Evolutionary conservation across 2,329 filamentous ascomycete species (phyloP).

Genomic region (Phoma herbarum): DNA sequence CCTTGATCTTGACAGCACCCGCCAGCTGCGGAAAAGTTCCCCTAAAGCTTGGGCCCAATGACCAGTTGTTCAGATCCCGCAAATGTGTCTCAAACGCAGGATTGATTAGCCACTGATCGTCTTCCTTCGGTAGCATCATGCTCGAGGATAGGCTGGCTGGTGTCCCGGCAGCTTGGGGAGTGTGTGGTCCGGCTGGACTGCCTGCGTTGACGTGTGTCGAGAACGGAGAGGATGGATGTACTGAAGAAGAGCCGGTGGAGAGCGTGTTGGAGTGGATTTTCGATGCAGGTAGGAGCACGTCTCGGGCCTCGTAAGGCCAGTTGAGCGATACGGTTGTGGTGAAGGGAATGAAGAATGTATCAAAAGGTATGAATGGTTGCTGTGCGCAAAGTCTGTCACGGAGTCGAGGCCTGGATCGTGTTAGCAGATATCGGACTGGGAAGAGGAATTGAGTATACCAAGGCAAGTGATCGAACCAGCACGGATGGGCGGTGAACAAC

Average conservation of each 20-base stretch:
- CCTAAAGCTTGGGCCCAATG: conserved; percentile 73
- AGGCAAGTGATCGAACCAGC: conserved; percentile 84
- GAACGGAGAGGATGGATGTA: conserved; percentile 39
- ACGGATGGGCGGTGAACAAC: conserved; percentile 72
- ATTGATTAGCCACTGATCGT: conserved; percentile 78
- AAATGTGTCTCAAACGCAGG: conserved; percentile 87
- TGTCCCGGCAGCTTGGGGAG: conserved; percentile 34
- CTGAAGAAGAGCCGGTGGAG: conserved; percentile 36
- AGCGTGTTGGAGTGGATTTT: conserved; percentile 31
- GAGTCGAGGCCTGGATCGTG: conserved; percentile 67
- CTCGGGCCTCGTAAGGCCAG: conserved; percentile 81
- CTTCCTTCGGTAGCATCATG: conserved; percentile 35
- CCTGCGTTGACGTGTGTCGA: conserved; percentile 43
- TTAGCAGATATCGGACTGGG: conserved; percentile 19
- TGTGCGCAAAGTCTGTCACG: conserved; percentile 70
- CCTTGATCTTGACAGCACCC: conserved; percentile 45
- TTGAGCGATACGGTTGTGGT: conserved; percentile 79
- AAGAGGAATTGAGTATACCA: conserved; percentile 58
- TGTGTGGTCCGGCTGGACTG: conserved; percentile 37
- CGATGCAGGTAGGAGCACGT: conserved; percentile 67
- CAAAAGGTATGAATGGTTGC: conserved; percentile 70
- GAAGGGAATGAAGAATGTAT: conserved; percentile 84
- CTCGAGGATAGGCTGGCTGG: conserved; percentile 24
- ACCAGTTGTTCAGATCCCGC: conserved; percentile 80
- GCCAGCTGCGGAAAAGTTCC: conserved; percentile 68